A percentile compares a stretch with the other conserved stretches of the same genome.
Conservation (phyloP, 257 asterid genomes). For the Dorcoceras hygrometricum region DNA sequence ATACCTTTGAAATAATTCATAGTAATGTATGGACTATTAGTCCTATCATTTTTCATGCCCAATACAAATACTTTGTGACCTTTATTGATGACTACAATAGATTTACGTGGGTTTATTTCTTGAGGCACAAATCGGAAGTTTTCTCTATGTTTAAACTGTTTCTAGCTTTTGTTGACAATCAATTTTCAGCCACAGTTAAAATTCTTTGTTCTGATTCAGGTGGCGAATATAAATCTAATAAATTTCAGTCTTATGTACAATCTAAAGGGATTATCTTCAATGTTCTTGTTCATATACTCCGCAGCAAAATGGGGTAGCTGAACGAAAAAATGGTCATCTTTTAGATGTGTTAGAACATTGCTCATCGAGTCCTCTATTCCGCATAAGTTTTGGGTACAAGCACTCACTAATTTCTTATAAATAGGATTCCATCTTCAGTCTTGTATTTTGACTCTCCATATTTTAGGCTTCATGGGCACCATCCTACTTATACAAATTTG, state of each 20-base stretch:
- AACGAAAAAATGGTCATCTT: constrained; percentile 13
- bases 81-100: too few species aligned
- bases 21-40: constrained; percentile 6
- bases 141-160: too few species aligned
- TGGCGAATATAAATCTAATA: too few species aligned
- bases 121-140: too few species aligned
- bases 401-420: constrained; percentile 5
- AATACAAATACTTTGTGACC: constrained; percentile 14
- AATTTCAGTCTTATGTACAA: too few species aligned
- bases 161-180: too few species aligned
- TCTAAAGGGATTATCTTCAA: too few species aligned
- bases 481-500: not conserved
- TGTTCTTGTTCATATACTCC: constrained; percentile 15
- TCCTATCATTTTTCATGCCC: constrained; percentile 16
- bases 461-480: not conserved
- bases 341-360: not conserved
- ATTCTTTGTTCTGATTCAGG: too few species aligned
- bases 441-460: constrained; percentile 1
- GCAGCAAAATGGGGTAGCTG: constrained; percentile 11
- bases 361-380: too few species aligned
- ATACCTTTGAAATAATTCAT: constrained; percentile 5
- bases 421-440: not conserved
- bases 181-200: too few species aligned
- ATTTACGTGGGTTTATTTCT: too few species aligned
- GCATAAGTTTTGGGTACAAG: constrained; percentile 7